Evolutionary conservation across 2,329 filamentous ascomycete species (phyloP), one percentile per base, ranked within the genome.

Genomic region (Sclerotinia minor): DNA sequence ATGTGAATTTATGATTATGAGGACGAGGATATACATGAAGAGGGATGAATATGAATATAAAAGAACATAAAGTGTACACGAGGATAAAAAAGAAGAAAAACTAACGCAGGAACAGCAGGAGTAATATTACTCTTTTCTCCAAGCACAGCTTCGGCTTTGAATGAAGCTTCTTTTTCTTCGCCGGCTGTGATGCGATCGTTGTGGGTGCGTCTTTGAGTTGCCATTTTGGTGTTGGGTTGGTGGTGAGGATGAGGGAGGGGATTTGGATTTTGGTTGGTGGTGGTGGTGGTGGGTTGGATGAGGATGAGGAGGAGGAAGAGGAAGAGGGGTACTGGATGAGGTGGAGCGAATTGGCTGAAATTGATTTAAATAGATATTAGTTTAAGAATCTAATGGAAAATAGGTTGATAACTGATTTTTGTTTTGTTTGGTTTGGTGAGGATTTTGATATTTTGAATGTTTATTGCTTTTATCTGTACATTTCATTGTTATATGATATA

Each of bases 41-140:
- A 38, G 35, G 11, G 3, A 41, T 41, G 38, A 32, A 35, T 6
- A n/a, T n/a, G 19, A 35, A 35, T 35, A 19, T 54, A 19, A 38
- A 2, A 38, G 35, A 35, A 35, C 5, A 32, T 32, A 35, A 11
- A 38, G 11, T 38, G 35, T 21, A 54, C 1, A n/a, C 15, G 29
- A 54, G 52, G 32, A 45, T 2, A 21, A 15, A 35, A 13, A 38
- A 6, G 38, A 53, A n/a, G 8, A 54, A 66, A 19, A 60, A 53
- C 64, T 7, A 44, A 96, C 92, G 84, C 83, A 65, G 93, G 92
- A 60, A 97, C 92, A 29, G 92, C 92, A 26, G 92, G 92, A n/a
- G 89, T 81, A 71, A 91, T 94, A 80, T 89, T 87, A 67, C 91
- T 93, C 74, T 87, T 87, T 73, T 84, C 81, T 68, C 79, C 77